Percentiles rank a stretch among this genome's conserved stretches.
Conservation (phyloP, 192 early-diverging fungal genomes). For the Backusella tarrabulga region DNA sequence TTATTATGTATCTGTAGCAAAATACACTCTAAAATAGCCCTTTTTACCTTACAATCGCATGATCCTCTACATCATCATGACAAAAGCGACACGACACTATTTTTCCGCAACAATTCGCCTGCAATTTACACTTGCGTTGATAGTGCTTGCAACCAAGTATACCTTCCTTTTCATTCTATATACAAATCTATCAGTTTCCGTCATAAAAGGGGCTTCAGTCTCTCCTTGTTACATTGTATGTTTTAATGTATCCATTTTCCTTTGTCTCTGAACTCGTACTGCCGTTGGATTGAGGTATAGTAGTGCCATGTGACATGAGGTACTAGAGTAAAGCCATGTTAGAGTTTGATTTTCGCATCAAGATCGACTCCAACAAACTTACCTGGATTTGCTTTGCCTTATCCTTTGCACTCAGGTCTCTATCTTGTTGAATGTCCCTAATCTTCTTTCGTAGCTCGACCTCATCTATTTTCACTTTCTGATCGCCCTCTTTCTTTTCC, state of each 20-base stretch:
- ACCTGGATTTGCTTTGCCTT: conserved; percentile 79
- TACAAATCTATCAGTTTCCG: not conserved
- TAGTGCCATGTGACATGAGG: conserved; percentile 14
- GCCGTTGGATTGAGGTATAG: not conserved
- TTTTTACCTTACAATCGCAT: conserved; percentile 69
- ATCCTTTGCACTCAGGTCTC: conserved; percentile 43
- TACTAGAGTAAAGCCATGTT: not conserved
- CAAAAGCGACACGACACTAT: conserved; percentile 83
- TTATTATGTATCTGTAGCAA: no score
- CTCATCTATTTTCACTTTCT: conserved; percentile 11
- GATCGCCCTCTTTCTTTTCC: not conserved
- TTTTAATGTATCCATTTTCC: conserved; percentile 1
- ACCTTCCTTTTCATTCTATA: conserved; percentile 48
- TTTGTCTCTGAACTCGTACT: conserved; percentile 44
- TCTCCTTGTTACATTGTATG: conserved; percentile 8
- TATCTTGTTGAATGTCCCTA: conserved; percentile 60
- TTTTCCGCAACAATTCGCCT: conserved; percentile 77
- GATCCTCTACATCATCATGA: conserved; percentile 77
- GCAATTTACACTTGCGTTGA: conserved; percentile 67
- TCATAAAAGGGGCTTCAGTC: not conserved
- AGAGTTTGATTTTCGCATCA: not conserved
- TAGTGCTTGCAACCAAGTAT: conserved; percentile 81
- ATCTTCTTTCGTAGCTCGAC: conserved; percentile 61
- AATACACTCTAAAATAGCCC: not conserved
- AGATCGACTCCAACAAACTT: not conserved